Conservation (phyloP, 805 yeast species). For the Wickerhamiella alocasiicola region DNA sequence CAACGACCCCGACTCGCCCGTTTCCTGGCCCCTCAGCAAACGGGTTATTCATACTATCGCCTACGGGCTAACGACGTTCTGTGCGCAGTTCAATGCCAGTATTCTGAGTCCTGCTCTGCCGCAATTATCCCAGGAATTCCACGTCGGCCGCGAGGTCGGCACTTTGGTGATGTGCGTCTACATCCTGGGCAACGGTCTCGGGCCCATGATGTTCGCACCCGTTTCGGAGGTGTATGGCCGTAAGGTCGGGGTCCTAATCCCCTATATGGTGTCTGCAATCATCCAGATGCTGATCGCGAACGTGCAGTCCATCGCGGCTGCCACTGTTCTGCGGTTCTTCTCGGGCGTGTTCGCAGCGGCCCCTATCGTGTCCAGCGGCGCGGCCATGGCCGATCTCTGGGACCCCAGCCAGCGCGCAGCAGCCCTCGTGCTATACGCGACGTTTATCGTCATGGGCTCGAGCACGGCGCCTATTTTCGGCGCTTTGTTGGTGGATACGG, state of each 20-base stretch:
- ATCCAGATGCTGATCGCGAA: constrained; percentile 29
- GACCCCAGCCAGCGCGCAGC: constrained; percentile 39
- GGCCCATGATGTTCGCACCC: constrained; percentile 49
- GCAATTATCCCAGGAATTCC: constrained; percentile 35
- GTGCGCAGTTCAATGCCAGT: constrained; percentile 43
- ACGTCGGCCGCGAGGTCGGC: constrained; percentile 35
- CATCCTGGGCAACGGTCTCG: constrained; percentile 49
- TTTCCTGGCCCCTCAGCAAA: constrained; percentile 39
- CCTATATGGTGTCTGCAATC: constrained; percentile 36
- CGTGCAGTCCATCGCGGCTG: constrained; percentile 36
- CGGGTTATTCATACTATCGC: constrained; percentile 33
- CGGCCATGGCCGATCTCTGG: constrained; percentile 49
- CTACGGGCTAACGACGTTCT: constrained; percentile 35
- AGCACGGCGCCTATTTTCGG: constrained; percentile 36
- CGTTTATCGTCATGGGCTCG: constrained; percentile 35
- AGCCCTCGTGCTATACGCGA: constrained; percentile 39
- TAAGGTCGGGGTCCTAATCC: constrained; percentile 36
- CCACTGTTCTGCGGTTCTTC: constrained; percentile 37
- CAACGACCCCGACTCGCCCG: constrained; percentile 30
- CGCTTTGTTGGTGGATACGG: constrained; percentile 27
- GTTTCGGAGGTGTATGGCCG: constrained; percentile 47
- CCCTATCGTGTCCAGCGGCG: constrained; percentile 51
- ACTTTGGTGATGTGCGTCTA: constrained; percentile 42
- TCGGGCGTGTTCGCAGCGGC: constrained; percentile 51
- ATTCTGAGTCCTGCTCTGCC: constrained; percentile 41